Evolutionary conservation across 805 yeast genomes (phyloP).

Genomic region (Ogataea ramenticola): DNA sequence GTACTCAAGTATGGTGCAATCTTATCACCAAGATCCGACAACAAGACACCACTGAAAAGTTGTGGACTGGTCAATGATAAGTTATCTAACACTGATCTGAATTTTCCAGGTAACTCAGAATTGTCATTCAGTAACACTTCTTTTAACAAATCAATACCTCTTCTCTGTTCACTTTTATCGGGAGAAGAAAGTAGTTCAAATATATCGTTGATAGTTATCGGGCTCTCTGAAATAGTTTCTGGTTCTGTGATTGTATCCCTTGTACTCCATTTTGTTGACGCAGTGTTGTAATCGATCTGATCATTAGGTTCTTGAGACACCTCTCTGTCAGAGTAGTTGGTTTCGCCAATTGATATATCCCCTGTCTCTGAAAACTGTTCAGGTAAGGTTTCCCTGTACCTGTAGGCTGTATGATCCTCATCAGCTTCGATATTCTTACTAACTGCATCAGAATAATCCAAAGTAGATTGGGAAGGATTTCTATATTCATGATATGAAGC

Average conservation of each 20-base stretch:
- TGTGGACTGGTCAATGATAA: constrained; percentile 16
- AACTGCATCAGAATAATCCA: too few species aligned
- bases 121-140: constrained; percentile 1
- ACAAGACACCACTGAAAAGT: constrained; percentile 13
- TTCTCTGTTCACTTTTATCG: constrained; percentile 10
- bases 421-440: not conserved
- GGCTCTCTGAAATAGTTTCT: too few species aligned
- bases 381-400: not conserved
- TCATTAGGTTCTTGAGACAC: too few species aligned
- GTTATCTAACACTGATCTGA: constrained; percentile 15
- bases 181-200: constrained; percentile 19
- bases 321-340: not conserved
- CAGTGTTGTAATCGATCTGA: too few species aligned
- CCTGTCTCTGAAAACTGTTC: not conserved
- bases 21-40: not conserved
- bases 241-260: too few species aligned
- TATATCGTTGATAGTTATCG: constrained; percentile 5
- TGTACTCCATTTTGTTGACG: too few species aligned
- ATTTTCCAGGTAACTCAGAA: constrained; percentile 9
- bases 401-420: not conserved
- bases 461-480: not conserved
- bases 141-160: constrained; percentile 12
- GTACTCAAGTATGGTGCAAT: constrained; percentile 9
- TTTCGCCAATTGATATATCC: not conserved
- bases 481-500: not conserved